phyloP scores from a whole-genome alignment of 176 grass and related monocot species.

The Triticum turgidum region DNA sequence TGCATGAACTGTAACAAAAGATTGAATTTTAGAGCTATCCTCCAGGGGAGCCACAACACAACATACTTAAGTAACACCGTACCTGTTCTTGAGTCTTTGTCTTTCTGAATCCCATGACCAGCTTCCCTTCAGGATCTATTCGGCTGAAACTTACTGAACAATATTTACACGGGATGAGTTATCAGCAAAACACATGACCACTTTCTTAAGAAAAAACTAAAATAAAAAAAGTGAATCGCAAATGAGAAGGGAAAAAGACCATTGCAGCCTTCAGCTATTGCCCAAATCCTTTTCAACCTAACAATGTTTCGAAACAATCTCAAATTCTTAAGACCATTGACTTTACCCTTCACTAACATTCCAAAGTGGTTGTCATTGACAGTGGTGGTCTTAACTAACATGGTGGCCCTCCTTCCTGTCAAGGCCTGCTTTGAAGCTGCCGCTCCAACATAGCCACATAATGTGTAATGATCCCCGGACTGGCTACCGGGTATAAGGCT shows the following conservation, averaged over 20 bases:
- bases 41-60: not conserved
- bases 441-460: not conserved
- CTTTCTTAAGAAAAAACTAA: not conserved
- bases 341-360: not conserved
- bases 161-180: conserved; percentile 12
- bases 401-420: not conserved
- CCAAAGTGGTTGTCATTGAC: not conserved
- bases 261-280: not conserved
- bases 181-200: not conserved
- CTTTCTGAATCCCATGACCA: conserved; percentile 98
- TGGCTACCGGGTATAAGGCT: too few relatives aligned
- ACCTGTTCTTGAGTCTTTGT: conserved; percentile 86
- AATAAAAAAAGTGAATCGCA: not conserved
- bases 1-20: conserved; percentile 1
- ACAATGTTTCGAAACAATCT: not conserved
- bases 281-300: not conserved
- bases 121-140: conserved; percentile 93
- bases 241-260: not conserved
- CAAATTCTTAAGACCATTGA: not conserved
- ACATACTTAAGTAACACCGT: not conserved
- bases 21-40: not conserved
- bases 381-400: not conserved
- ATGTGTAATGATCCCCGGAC: too few relatives aligned
- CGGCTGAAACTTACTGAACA: conserved; percentile 87
- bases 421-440: not conserved